These are phyloP conservation scores for Firmiana major DNA, from an alignment of 345 rosid genomes.

Conservation along the genomic window DNA sequence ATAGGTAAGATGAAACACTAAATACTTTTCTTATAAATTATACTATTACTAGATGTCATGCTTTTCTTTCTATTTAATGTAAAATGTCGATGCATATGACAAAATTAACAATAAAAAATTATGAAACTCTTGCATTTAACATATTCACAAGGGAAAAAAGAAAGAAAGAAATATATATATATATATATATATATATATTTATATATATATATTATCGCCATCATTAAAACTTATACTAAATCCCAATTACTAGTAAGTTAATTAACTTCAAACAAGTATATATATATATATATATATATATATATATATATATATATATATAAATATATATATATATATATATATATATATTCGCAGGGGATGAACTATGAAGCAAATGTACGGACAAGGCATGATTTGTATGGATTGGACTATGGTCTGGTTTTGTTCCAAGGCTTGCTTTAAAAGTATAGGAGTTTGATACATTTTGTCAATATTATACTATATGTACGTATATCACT, in stretches of 20 bases:
- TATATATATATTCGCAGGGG: not conserved
- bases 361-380: not conserved
- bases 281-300: too few species aligned
- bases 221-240: too few species aligned
- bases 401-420: not conserved
- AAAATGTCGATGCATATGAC: not conserved
- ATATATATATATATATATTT: too few species aligned
- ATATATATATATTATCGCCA: too few species aligned
- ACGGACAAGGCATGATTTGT: not conserved
- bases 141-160: too few species aligned
- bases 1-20: conserved; percentile 8
- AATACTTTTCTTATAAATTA: not conserved
- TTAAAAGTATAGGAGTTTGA: not conserved
- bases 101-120: not conserved
- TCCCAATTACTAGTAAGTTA: too few species aligned
- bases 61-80: not conserved
- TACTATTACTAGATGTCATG: not conserved
- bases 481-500: not conserved
- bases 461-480: not conserved
- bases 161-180: too few species aligned
- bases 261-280: too few species aligned
- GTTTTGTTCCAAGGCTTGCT: not conserved
- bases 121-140: too few species aligned
- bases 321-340: too few species aligned
- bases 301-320: too few species aligned